Evolutionary conservation across 192 early-diverging fungal genomes (phyloP), one percentile per base, ranked within the genome.

Genomic region (Linnemannia exigua): DNA sequence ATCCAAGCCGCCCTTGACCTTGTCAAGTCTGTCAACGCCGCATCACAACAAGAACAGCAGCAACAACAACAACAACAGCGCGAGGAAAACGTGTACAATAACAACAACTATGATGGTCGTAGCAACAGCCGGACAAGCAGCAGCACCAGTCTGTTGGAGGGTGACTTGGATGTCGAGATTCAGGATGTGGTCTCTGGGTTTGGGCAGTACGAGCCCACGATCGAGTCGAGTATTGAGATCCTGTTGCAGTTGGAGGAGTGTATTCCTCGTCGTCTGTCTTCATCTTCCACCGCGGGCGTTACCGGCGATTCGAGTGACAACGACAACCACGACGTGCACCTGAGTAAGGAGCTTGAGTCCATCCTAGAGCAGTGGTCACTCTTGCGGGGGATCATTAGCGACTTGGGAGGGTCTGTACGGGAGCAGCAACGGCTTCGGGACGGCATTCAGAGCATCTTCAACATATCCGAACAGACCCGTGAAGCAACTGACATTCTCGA

Each of bases 141-240:
- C 74, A 86, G 19, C 58, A 86, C 37, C 75, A 86, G 35, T 12
- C 58, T 63, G 11, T 12, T 63, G 28, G 58, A 31, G 7, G 28
- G 28, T 12, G 84, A 86, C 5, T 58, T 86, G 3, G 78, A 86
- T 31, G 37, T 61, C 15, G 84, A 86, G 54, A 86, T 86, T 72
- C 84, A 86, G 58, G 84, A 86, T 63, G 74, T 86, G n/a, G 84
- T 86, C 11, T 86, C 84, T 7, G 84, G 77, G 25, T 80, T 86
- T 69, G 84, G 74, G 33, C 74, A 86, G 20, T 86, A 86, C n/a
- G 84, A 80, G 50, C 79, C 84, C 7, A 80, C 84, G 3, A 86
- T 86, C 31, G 78, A 80, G 47, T 86, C 84, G 1, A 86, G 84
- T 36, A 80, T 86, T 47, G 78, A 86, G 51, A 86, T 86, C 67